Percentiles rank a stretch among this genome's conserved stretches.
Conservation (phyloP, 305 asterid species). For the Fraxinus platypoda region DNA sequence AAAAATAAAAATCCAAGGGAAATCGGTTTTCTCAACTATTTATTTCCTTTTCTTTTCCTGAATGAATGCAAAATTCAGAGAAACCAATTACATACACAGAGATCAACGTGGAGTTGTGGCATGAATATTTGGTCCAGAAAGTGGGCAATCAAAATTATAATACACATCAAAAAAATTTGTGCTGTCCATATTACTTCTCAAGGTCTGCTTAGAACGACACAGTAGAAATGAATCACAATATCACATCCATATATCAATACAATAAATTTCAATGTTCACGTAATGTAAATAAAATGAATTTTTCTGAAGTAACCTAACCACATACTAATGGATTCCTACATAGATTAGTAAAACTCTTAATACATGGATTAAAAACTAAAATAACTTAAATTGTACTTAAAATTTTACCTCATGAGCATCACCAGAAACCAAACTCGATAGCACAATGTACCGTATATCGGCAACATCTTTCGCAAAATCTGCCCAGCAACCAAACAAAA, state of each 20-base stretch:
- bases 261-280: background rate
- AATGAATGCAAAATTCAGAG: background rate
- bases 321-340: background rate
- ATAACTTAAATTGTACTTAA: background rate
- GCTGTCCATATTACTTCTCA: background rate
- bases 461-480: conserved; percentile 54
- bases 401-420: conserved; percentile 51
- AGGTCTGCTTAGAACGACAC: background rate
- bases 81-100: background rate
- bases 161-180: background rate
- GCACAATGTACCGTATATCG: conserved; percentile 56
- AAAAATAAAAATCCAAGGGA: background rate
- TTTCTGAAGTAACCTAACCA: background rate
- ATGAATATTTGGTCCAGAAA: background rate
- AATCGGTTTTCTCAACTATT: background rate
- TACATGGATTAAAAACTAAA: conserved; percentile 15
- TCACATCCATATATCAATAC: background rate
- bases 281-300: background rate
- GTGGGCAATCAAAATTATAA: background rate
- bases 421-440: conserved; percentile 63
- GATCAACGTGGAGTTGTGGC: background rate
- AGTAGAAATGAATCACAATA: background rate
- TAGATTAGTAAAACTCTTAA: background rate
- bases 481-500: conserved; percentile 84
- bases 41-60: background rate